phyloP scores from a whole-genome alignment of 2,329 filamentous ascomycete species.

The Sarocladium kiliense region DNA sequence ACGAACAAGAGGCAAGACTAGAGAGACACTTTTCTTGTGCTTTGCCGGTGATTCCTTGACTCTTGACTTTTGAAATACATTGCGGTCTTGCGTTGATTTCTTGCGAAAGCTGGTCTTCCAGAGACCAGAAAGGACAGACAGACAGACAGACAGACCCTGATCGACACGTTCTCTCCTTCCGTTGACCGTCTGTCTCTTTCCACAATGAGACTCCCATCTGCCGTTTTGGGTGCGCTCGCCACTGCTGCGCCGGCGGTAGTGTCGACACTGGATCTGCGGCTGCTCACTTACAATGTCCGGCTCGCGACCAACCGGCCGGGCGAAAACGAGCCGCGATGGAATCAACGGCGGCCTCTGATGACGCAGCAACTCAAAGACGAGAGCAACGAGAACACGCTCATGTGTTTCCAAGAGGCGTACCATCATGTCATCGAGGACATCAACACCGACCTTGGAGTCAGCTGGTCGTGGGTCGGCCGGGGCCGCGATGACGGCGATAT shows the following conservation, averaged over 20 bases:
- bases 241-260: constrained; percentile 11
- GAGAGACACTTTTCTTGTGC: no score
- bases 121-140: no score
- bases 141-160: no score
- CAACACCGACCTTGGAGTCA: constrained; percentile 28
- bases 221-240: constrained; percentile 12
- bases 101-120: no score
- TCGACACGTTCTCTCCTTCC: neutral
- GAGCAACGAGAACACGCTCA: constrained; percentile 41
- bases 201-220: constrained; percentile 16
- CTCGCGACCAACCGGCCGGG: constrained; percentile 47
- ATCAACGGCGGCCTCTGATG: constrained; percentile 44
- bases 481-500: constrained; percentile 54
- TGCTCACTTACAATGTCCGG: constrained; percentile 61
- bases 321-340: constrained; percentile 52
- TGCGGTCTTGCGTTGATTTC: no score
- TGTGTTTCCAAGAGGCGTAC: constrained; percentile 65
- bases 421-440: constrained; percentile 55
- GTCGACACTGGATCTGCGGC: constrained; percentile 36
- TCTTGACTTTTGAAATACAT: no score
- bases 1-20: no score
- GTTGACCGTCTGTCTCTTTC: no score
- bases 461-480: constrained; percentile 50
- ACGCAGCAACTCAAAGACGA: constrained; percentile 47
- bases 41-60: no score